Evolutionary conservation across 352 stramenopile species (phyloP), one percentile per base, ranked within the genome.

Genomic region (Globisporangium viniferum): DNA sequence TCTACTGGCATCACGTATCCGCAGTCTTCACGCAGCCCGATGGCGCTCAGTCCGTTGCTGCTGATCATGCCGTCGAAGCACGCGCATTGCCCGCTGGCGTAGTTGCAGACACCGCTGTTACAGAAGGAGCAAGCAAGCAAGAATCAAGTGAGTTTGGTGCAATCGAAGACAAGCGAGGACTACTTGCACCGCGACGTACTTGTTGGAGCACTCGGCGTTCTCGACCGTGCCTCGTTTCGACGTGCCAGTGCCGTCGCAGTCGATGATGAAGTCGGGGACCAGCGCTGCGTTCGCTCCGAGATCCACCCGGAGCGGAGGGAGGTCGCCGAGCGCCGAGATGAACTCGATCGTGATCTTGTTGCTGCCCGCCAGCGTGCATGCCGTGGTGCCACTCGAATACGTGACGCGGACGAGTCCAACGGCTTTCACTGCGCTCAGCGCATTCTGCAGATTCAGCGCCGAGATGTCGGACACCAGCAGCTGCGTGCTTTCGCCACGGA

Each of bases 11-110:
- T 51, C 8, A 91, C 60, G 64, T 77, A 86, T 24, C 84, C 84
- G 58, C 86, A 94, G 69, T 94, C 86, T 73, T 79, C 74, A 15
- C 68, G 77, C 29, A 91, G 70, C 0, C 86, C 86, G 15, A 89
- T 46, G 14, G 63, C 66, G 27, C 74, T 81, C 35, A 73, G 65
- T 3, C 81, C 79, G 68, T 92, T 72, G 68, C 86, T 93, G 46
- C 68, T 88, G 24, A 76, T 81, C 80, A 92, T 90, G 33, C 84
- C 86, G n/a, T 79, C 64, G 66, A 93, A 93, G 71, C 86, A 94
- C 33, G 59, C 33, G 66, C 84, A 94, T 5, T 51, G 64, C 0
- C 86, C 86, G 6, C 68, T 80, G 14, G 35, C 65, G 60, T 85
- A 87, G 64, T 87, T 76, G 72, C 86, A 94, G 20, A 91, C 31